Conservation (phyloP, 2,329 filamentous ascomycete species). For the Fusarium nurragi region DNA sequence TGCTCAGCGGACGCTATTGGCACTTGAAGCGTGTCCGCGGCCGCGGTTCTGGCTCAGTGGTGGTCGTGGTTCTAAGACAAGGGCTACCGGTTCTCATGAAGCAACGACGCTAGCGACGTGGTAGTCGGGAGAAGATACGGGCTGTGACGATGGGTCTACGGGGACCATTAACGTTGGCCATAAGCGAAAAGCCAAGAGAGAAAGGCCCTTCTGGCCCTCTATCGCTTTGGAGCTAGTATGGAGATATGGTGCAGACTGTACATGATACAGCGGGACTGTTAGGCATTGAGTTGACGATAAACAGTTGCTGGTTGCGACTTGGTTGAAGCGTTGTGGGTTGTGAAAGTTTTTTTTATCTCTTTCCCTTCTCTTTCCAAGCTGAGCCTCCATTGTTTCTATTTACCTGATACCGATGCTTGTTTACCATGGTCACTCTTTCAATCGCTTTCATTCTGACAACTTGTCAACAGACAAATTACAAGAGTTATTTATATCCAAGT, state of each 20-base stretch:
- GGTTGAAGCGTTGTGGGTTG: neutral
- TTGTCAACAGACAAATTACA: neutral
- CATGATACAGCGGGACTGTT: neutral
- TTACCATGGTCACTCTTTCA: too few relatives aligned
- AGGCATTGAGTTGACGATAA: neutral
- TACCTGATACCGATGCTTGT: neutral
- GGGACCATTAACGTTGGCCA: slow-evolving; percentile 5
- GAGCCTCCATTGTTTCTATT: neutral
- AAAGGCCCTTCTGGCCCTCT: slow-evolving; percentile 1
- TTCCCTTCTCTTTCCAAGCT: neutral
- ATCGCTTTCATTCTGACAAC: neutral
- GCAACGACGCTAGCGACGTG: slow-evolving; percentile 32
- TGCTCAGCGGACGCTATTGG: neutral
- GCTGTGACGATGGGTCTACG: slow-evolving; percentile 24
- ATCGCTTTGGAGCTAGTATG: neutral
- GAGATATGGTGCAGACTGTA: neutral
- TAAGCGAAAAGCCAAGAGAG: slow-evolving; percentile 1
- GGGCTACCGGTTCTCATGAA: slow-evolving; percentile 23
- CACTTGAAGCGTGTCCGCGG: slow-evolving; percentile 7
- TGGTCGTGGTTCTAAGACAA: slow-evolving; percentile 22
- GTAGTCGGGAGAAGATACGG: slow-evolving; percentile 36
- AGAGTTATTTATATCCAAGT: too few relatives aligned
- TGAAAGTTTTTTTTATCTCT: neutral
- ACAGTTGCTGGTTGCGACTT: neutral
- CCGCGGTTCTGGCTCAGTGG: slow-evolving; percentile 23